Conservation (phyloP, 2,329 filamentous ascomycete species). For the Byssothecium circinans region DNA sequence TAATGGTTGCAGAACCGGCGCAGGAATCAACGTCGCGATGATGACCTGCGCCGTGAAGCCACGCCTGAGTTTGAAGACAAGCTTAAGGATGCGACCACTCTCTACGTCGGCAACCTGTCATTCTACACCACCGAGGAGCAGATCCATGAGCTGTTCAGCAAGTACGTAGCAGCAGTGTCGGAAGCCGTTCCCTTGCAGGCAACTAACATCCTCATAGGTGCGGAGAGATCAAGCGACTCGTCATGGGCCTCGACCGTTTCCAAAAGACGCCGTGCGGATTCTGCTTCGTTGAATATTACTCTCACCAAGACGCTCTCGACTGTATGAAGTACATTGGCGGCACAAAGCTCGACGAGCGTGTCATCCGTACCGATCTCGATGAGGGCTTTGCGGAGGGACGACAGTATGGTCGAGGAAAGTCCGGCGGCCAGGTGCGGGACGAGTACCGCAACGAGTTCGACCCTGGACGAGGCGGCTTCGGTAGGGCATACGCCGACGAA, state of each 20-base stretch:
- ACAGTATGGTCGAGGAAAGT: conserved; percentile 94
- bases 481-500: conserved; percentile 60
- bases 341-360: conserved; percentile 95
- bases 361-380: conserved; percentile 93
- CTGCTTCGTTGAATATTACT: conserved; percentile 99
- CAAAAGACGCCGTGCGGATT: conserved; percentile 98
- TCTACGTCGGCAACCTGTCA: conserved; percentile 97
- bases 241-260: conserved; percentile 97
- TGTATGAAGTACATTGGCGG: conserved; percentile 99
- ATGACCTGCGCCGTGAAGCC: conserved; percentile 54
- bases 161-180: conserved; percentile 52
- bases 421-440: conserved; percentile 93
- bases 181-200: conserved; percentile 4
- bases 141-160: conserved; percentile 94
- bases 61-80: conserved; percentile 71
- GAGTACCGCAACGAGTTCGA: conserved; percentile 98
- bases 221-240: conserved; percentile 94
- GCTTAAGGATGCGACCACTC: conserved; percentile 83
- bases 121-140: conserved; percentile 99
- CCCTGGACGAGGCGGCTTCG: conserved; percentile 87
- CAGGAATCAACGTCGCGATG: conserved; percentile 64
- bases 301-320: conserved; percentile 92
- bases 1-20: conserved; percentile 65
- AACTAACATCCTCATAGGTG: conserved; percentile 51
- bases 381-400: conserved; percentile 94